These are phyloP conservation scores for Yarrowia sp. DNA, from an alignment of 805 yeast genomes.

Conservation along the genomic window DNA sequence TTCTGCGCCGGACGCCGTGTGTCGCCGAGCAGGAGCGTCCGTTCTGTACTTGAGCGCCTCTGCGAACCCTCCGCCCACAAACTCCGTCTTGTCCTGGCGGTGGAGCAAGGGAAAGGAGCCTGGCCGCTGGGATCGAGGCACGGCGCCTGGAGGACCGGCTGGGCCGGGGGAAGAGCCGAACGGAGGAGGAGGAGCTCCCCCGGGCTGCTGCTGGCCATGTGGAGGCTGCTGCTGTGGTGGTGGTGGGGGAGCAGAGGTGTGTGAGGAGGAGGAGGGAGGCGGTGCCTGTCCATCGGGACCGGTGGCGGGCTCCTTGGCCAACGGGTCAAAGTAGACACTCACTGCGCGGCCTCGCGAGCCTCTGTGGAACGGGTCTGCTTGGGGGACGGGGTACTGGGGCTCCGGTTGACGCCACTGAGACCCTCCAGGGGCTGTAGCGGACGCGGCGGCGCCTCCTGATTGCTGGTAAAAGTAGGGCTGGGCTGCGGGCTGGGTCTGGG, in stretches of 20 bases:
- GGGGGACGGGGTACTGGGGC: conserved; percentile 38
- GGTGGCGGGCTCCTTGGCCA: conserved; percentile 37
- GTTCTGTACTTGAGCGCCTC: conserved; percentile 37
- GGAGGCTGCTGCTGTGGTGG: conserved; percentile 23
- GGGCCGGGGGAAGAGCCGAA: conserved; percentile 19
- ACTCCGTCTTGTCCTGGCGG: conserved; percentile 36
- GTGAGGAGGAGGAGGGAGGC: background rate
- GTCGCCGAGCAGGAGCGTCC: conserved; percentile 23
- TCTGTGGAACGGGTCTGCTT: conserved; percentile 31
- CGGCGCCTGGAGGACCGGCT: conserved; percentile 25
- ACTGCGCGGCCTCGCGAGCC: conserved; percentile 33
- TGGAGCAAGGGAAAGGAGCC: conserved; percentile 45
- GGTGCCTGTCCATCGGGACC: conserved; percentile 38
- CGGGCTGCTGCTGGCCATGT: conserved; percentile 1
- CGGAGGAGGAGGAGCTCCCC: conserved; percentile 30
- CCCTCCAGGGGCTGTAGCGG: conserved; percentile 22
- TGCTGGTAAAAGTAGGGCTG: conserved; percentile 39
- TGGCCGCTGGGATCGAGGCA: conserved; percentile 45
- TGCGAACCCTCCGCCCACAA: conserved; percentile 37
- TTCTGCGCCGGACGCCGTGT: conserved; percentile 35
- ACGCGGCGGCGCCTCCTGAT: conserved; percentile 23
- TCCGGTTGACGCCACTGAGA: conserved; percentile 32
- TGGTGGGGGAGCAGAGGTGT: conserved; percentile 25
- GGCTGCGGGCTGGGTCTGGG: background rate
- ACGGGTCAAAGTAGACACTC: conserved; percentile 26